Evolutionary conservation across 352 stramenopile species (phyloP).

Genomic region (Phytophthora sp.): DNA sequence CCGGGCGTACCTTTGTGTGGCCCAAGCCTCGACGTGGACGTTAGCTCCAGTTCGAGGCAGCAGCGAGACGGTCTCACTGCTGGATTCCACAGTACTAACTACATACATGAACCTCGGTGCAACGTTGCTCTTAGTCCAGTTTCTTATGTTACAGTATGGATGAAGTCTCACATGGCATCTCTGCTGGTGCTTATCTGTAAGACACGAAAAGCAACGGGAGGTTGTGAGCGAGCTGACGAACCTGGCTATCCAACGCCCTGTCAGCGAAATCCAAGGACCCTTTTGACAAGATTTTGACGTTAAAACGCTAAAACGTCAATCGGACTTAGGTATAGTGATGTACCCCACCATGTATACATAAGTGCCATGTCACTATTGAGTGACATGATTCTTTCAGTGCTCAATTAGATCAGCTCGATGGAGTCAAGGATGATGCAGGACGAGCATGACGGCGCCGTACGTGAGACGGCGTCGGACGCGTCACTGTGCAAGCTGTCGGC

Average conservation of each 20-base stretch:
- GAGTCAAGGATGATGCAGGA: too few species aligned
- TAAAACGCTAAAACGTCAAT: slow-evolving; percentile 12
- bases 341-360: slow-evolving; percentile 8
- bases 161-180: too few species aligned
- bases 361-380: slow-evolving; percentile 4
- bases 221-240: slow-evolving; percentile 1
- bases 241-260: slow-evolving; percentile 14
- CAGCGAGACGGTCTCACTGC: slow-evolving; percentile 6
- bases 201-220: background rate
- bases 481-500: slow-evolving; percentile 90
- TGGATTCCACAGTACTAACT: slow-evolving; percentile 10
- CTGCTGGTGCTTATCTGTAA: too few species aligned
- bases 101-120: too few species aligned
- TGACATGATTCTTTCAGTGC: too few species aligned
- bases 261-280: slow-evolving; percentile 6
- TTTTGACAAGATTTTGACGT: background rate
- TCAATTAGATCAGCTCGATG: too few species aligned
- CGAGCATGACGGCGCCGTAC: slow-evolving; percentile 76
- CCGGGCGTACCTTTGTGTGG: slow-evolving; percentile 27
- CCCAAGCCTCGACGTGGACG: background rate
- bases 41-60: slow-evolving; percentile 21
- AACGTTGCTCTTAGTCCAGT: slow-evolving; percentile 3
- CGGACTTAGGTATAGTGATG: slow-evolving; percentile 23
- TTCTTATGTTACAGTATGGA: too few species aligned
- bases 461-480: slow-evolving; percentile 82